Evolutionary conservation across 2,329 filamentous ascomycete species (phyloP).

Genomic region (Gaeumannomyces sp.): DNA sequence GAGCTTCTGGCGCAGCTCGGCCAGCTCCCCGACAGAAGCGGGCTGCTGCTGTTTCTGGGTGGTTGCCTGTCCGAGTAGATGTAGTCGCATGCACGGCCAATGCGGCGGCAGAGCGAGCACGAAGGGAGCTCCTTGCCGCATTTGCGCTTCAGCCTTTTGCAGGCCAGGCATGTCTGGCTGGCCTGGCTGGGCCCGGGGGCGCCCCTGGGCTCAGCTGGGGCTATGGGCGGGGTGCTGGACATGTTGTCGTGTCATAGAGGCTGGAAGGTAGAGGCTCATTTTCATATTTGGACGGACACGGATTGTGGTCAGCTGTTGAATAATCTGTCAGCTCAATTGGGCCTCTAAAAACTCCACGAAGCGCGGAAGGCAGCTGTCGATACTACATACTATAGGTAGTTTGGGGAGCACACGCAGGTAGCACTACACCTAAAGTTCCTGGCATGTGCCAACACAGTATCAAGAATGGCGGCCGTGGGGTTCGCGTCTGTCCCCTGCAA

Average conservation of each 20-base stretch:
- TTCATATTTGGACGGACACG: background rate
- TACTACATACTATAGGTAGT: no score
- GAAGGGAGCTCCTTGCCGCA: constrained; percentile 44
- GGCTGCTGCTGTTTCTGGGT: constrained; percentile 23
- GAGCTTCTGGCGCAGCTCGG: constrained; percentile 29
- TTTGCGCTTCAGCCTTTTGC: constrained; percentile 40
- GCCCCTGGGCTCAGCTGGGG: no score
- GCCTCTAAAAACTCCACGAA: no score
- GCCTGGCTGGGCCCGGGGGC: constrained; percentile 16
- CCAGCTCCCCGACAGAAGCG: constrained; percentile 34
- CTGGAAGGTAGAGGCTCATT: no score
- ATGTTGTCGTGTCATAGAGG: background rate
- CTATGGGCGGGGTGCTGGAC: background rate
- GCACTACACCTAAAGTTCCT: no score
- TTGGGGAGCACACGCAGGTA: no score
- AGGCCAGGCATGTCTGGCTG: constrained; percentile 19
- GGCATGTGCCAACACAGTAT: background rate
- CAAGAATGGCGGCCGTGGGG: background rate
- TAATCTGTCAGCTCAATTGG: no score
- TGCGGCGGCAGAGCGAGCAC: constrained; percentile 39
- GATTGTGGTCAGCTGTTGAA: background rate
- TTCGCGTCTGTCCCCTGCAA: background rate
- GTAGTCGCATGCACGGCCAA: constrained; percentile 36
- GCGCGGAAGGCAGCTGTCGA: no score
- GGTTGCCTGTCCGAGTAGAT: background rate